These are phyloP conservation scores for Incumbomyces lentus DNA, from an alignment of 2,329 filamentous ascomycete species.

Conservation along the genomic window DNA sequence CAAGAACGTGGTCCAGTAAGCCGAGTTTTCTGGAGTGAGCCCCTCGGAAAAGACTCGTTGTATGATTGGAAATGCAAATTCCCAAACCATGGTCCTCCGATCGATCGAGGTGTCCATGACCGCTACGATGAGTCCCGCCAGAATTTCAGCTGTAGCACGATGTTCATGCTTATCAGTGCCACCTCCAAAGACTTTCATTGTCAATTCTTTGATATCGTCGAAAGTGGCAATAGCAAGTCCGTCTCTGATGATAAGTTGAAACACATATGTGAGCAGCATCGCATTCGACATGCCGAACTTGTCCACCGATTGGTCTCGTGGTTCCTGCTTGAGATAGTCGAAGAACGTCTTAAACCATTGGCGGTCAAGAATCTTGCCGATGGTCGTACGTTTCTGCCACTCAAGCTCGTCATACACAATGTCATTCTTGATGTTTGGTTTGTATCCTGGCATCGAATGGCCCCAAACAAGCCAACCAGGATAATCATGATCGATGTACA, in stretches of 20 bases:
- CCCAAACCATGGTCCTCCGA: conserved; percentile 69
- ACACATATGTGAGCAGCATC: conserved; percentile 76
- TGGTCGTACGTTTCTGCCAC: conserved; percentile 59
- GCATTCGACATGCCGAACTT: conserved; percentile 83
- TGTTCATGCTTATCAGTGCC: conserved; percentile 97
- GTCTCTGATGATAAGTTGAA: conserved; percentile 72
- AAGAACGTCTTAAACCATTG: conserved; percentile 85
- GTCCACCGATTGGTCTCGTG: conserved; percentile 68
- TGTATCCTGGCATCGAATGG: conserved; percentile 71
- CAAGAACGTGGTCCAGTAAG: conserved; percentile 90
- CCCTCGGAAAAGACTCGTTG: conserved; percentile 80
- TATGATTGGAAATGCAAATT: conserved; percentile 80
- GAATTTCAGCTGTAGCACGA: conserved; percentile 84
- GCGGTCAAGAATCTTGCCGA: conserved; percentile 68
- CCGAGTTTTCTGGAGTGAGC: conserved; percentile 83
- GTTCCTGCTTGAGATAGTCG: conserved; percentile 90
- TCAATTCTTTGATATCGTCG: conserved; percentile 76
- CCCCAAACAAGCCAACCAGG: conserved; percentile 96
- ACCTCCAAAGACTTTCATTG: conserved; percentile 70
- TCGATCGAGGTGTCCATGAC: conserved; percentile 67
- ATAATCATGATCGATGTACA: conserved; percentile 84
- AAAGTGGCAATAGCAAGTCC: conserved; percentile 68
- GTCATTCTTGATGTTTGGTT: conserved; percentile 54
- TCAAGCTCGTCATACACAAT: conserved; percentile 77
- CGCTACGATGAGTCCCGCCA: conserved; percentile 73